phyloP scores from a whole-genome alignment of 768 basidiomycete genomes.

The Lactifluus rugatus region DNA sequence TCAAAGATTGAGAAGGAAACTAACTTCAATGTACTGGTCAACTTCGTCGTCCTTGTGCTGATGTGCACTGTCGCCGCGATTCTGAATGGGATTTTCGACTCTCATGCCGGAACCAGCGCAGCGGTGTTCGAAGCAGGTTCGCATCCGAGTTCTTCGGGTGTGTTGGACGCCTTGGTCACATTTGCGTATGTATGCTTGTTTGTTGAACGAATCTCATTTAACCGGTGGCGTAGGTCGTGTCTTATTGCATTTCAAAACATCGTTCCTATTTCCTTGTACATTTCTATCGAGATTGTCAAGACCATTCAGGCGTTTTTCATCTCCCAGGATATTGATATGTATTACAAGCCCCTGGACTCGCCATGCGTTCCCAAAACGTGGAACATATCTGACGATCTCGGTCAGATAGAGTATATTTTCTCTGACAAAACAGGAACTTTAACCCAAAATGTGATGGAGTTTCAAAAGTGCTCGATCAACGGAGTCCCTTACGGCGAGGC shows the following conservation, averaged over 20 bases:
- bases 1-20: conserved; percentile 98
- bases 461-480: conserved; percentile 86
- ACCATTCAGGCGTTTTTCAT: conserved; percentile 97
- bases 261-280: conserved; percentile 91
- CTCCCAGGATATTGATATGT: conserved; percentile 94
- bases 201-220: neutral
- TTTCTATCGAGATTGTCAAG: conserved; percentile 97
- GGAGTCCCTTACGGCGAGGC: conserved; percentile 89
- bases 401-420: conserved; percentile 93
- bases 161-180: conserved; percentile 75
- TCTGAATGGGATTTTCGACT: conserved; percentile 64
- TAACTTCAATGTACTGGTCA: conserved; percentile 95
- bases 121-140: conserved; percentile 60
- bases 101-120: conserved; percentile 50
- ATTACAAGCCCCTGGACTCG: conserved; percentile 78
- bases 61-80: conserved; percentile 75
- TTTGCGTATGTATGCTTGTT: conserved; percentile 59
- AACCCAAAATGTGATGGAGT: conserved; percentile 98
- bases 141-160: conserved; percentile 48
- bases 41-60: conserved; percentile 66
- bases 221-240: conserved; percentile 50
- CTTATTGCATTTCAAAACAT: conserved; percentile 97
- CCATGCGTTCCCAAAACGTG: conserved; percentile 93
- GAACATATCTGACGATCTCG: conserved; percentile 98
- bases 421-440: conserved; percentile 96